These are phyloP conservation scores for Salix brachista DNA, from an alignment of 345 rosid species.

Conservation along the genomic window DNA sequence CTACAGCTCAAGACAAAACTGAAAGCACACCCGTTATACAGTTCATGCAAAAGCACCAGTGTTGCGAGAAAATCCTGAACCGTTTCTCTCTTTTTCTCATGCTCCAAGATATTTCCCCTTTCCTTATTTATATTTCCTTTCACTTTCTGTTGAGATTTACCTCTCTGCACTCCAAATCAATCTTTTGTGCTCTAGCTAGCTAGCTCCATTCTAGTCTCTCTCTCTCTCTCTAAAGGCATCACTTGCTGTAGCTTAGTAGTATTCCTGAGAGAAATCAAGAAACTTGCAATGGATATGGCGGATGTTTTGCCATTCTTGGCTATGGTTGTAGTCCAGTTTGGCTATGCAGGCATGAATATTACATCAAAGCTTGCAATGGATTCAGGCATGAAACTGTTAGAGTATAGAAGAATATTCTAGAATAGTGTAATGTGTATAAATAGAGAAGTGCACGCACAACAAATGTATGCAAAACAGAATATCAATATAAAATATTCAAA, in stretches of 20 bases:
- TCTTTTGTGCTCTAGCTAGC: not conserved
- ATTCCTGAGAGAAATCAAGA: not conserved
- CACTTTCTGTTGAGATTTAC: conserved; percentile 24
- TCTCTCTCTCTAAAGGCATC: conserved; percentile 2
- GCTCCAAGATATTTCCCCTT: conserved; percentile 2
- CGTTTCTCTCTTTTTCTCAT: conserved; percentile 28
- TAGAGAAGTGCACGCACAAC: too few relatives aligned
- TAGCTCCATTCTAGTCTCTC: not conserved
- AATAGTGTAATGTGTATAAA: too few relatives aligned
- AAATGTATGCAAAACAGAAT: too few relatives aligned
- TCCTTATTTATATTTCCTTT: conserved; percentile 12
- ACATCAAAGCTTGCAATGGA: conserved; percentile 89
- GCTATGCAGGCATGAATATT: conserved; percentile 83
- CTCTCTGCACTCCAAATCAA: not conserved
- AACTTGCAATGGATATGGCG: conserved; percentile 18
- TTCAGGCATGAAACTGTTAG: conserved; percentile 74
- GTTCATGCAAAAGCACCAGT: conserved; percentile 21
- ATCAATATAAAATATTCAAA: too few relatives aligned
- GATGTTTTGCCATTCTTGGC: conserved; percentile 62
- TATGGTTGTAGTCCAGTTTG: conserved; percentile 71
- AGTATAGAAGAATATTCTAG: too few relatives aligned
- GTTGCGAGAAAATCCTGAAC: conserved; percentile 36
- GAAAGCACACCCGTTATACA: conserved; percentile 8
- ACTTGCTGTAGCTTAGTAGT: not conserved
- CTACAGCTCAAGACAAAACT: not conserved